Conservation (phyloP, 2,329 filamentous ascomycete genomes). For the Rhinocladiella similis region DNA sequence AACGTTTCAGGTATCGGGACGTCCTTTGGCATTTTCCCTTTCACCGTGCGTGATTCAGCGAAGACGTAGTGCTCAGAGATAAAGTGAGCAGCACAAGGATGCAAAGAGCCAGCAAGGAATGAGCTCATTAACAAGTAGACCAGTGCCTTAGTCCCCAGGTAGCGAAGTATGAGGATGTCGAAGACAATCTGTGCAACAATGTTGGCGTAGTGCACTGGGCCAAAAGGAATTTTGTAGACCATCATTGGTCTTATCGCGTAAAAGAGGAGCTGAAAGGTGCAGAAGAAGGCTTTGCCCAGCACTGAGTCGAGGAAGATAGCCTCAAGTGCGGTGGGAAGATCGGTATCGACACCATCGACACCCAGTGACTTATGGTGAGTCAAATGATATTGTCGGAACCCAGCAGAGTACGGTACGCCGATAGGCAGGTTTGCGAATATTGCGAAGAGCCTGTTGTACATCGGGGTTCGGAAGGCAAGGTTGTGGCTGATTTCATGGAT, state of each 20-base stretch:
- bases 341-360: conserved; percentile 92
- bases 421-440: conserved; percentile 96
- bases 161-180: conserved; percentile 67
- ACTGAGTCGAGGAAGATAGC: conserved; percentile 90
- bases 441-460: conserved; percentile 81
- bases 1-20: conserved; percentile 83
- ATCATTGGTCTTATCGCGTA: conserved; percentile 96
- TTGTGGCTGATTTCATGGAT: conserved; percentile 99
- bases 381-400: conserved; percentile 94
- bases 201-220: conserved; percentile 80
- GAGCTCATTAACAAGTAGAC: conserved; percentile 85
- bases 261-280: conserved; percentile 98
- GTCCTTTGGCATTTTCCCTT: conserved; percentile 33
- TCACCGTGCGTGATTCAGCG: conserved; percentile 44
- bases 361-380: conserved; percentile 99
- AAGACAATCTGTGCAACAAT: conserved; percentile 74
- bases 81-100: conserved; percentile 95
- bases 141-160: conserved; percentile 64
- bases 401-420: conserved; percentile 91
- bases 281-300: conserved; percentile 96
- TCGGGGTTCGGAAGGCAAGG: conserved; percentile 79
- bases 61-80: conserved; percentile 95
- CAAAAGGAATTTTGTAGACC: conserved; percentile 86
- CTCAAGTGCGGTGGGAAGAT: conserved; percentile 89
- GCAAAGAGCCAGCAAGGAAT: conserved; percentile 89